These are phyloP conservation scores for Puya raimondii DNA, from an alignment of 176 grass and related monocot genomes.

Conservation along the genomic window DNA sequence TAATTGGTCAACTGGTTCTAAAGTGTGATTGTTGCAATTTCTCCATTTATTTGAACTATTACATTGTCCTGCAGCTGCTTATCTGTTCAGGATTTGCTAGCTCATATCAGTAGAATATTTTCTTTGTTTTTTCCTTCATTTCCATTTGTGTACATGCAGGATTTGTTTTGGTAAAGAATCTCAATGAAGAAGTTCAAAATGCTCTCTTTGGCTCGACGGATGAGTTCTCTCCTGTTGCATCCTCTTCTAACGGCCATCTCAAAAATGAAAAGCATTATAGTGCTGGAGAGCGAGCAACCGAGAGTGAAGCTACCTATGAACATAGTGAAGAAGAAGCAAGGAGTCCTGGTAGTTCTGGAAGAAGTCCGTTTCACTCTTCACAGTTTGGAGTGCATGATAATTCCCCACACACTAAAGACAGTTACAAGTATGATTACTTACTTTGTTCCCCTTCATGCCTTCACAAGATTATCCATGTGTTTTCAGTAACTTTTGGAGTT, in stretches of 20 bases:
- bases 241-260: constrained; percentile 56
- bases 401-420: constrained; percentile 67
- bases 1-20: too few relatives aligned
- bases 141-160: constrained; percentile 39
- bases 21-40: not conserved
- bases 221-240: constrained; percentile 60
- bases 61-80: not conserved
- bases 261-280: constrained; percentile 50
- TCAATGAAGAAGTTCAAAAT: constrained; percentile 53
- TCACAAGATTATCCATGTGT: not conserved
- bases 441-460: not conserved
- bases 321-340: constrained; percentile 73
- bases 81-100: constrained; percentile 5
- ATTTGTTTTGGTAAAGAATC: constrained; percentile 72
- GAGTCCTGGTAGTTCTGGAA: constrained; percentile 55
- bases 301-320: constrained; percentile 67
- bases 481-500: not conserved
- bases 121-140: constrained; percentile 12
- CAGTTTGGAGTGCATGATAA: constrained; percentile 46
- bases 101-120: constrained; percentile 6
- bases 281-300: constrained; percentile 31
- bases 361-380: constrained; percentile 79
- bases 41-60: not conserved
- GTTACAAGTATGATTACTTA: constrained; percentile 41
- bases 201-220: constrained; percentile 33